Evolutionary conservation across 2,329 filamentous ascomycete species (phyloP).

Genomic region (Epichloe glyceriae): DNA sequence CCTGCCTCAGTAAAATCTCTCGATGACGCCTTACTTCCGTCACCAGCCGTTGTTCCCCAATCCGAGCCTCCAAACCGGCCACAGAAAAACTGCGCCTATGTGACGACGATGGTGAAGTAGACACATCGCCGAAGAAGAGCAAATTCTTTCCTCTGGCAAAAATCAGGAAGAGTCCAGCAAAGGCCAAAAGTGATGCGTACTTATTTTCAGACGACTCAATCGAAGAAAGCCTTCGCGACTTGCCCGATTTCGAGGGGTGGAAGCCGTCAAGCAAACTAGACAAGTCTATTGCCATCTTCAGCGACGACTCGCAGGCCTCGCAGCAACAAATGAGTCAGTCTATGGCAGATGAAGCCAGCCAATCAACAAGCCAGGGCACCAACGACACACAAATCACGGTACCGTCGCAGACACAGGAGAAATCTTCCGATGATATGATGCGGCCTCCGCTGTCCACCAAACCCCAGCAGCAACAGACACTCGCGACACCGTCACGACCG

Average conservation of each 20-base stretch:
- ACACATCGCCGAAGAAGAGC: constrained; percentile 31
- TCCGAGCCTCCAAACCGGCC: constrained; percentile 25
- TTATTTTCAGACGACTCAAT: constrained; percentile 45
- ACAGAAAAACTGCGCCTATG: constrained; percentile 45
- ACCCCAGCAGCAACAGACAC: constrained; percentile 9
- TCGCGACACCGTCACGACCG: constrained; percentile 18
- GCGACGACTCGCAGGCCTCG: constrained; percentile 22
- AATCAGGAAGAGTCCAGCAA: constrained; percentile 12
- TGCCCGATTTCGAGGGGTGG: constrained; percentile 42
- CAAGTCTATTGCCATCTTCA: constrained; percentile 31
- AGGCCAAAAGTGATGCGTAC: constrained; percentile 27
- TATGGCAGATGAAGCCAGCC: constrained; percentile 1
- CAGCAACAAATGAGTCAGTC: constrained; percentile 9
- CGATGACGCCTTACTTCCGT: constrained; percentile 6
- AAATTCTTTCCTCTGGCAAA: constrained; percentile 36
- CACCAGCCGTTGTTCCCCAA: constrained; percentile 5
- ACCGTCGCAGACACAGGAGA: not conserved
- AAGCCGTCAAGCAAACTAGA: constrained; percentile 21
- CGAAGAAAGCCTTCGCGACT: constrained; percentile 36
- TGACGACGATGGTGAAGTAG: constrained; percentile 25
- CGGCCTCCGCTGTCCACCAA: constrained; percentile 16
- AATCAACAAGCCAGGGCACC: constrained; percentile 1
- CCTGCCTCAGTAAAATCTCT: constrained; percentile 9
- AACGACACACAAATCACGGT: not conserved
- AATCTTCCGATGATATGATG: constrained; percentile 8